phyloP scores from a whole-genome alignment of 805 yeast species.

The Pichia nanzhaoensis region DNA sequence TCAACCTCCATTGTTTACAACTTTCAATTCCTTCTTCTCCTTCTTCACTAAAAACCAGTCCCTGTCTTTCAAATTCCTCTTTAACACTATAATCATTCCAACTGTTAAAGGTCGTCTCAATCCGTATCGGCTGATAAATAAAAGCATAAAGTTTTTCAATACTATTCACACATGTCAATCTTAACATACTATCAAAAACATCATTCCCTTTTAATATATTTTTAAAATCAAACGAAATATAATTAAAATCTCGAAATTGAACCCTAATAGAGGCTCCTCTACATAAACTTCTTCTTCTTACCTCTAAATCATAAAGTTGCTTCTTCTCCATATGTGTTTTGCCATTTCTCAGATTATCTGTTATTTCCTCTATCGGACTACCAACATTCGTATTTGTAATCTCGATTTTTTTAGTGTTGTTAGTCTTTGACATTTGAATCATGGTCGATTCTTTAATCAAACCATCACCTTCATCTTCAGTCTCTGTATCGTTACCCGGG shows the following conservation, averaged over 20 bases:
- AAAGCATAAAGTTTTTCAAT: constrained; percentile 70
- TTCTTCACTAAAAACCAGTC: constrained; percentile 27
- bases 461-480: constrained; percentile 1
- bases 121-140: constrained; percentile 65
- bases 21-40: constrained; percentile 1
- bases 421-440: neutral
- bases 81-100: constrained; percentile 66
- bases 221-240: constrained; percentile 66
- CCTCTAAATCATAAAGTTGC: constrained; percentile 8
- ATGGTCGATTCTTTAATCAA: neutral
- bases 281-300: constrained; percentile 11
- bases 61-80: constrained; percentile 71
- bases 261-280: constrained; percentile 54
- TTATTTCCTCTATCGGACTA: no score
- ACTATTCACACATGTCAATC: constrained; percentile 49
- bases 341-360: no score
- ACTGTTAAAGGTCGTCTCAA: constrained; percentile 58
- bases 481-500: neutral
- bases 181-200: constrained; percentile 66
- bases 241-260: constrained; percentile 80
- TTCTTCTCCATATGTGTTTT: constrained; percentile 1
- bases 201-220: constrained; percentile 55
- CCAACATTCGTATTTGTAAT: neutral
- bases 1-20: constrained; percentile 54
- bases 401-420: neutral